phyloP scores from a whole-genome alignment of 2,329 filamentous ascomycete species.

The Nemania sp. region DNA sequence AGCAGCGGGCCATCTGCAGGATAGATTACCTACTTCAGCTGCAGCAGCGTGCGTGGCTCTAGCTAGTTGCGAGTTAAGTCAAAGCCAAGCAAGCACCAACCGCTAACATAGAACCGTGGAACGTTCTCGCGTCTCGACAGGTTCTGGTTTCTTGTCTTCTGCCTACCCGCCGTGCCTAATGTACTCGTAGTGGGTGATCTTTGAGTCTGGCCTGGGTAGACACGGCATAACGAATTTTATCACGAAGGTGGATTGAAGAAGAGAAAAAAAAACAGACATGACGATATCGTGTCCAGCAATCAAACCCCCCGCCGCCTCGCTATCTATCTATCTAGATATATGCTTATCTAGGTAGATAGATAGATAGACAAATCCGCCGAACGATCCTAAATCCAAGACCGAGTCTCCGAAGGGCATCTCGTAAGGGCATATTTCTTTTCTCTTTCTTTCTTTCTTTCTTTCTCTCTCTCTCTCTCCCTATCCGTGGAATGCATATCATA shows the following conservation, averaged over 20 bases:
- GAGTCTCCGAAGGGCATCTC: too few species aligned
- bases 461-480: background rate
- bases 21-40: background rate
- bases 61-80: background rate
- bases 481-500: conserved; percentile 7
- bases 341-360: background rate
- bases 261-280: too few species aligned
- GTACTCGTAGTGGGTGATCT: background rate
- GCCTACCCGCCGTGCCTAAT: too few species aligned
- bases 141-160: background rate
- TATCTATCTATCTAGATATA: too few species aligned
- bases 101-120: conserved; percentile 17
- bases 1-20: conserved; percentile 18
- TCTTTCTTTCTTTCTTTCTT: too few species aligned
- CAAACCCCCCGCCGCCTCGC: too few species aligned
- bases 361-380: background rate
- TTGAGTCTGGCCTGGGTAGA: background rate
- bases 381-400: conserved; percentile 1
- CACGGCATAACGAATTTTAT: background rate
- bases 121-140: background rate
- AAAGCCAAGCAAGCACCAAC: background rate
- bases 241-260: background rate
- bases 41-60: conserved; percentile 5
- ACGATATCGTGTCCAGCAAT: too few species aligned
- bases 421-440: too few species aligned